Percentiles rank a stretch among this genome's conserved stretches.
Evolutionary conservation across 1,284 basidiomycete genomes (phyloP).

Genomic region (Gymnopus androsaceus): DNA sequence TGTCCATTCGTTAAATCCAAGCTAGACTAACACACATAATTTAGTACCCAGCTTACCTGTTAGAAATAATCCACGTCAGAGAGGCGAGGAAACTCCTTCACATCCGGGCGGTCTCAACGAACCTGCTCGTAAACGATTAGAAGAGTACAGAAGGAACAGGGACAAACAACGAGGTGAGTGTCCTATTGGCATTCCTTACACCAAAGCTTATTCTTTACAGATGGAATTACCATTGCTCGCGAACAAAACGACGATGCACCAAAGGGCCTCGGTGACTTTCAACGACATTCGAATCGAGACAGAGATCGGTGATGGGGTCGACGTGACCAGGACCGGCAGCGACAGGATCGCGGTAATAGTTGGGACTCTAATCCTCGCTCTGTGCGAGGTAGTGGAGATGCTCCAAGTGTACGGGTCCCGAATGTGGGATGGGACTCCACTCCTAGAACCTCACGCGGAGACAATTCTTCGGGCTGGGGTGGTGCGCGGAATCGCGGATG

Average conservation of each 20-base stretch:
- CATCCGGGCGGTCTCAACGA: conserved; percentile 88
- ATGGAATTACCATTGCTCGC: conserved; percentile 61
- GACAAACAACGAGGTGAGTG: conserved; percentile 66
- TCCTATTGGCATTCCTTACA: conserved; percentile 4
- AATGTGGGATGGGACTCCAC: conserved; percentile 91
- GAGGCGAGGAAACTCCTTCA: conserved; percentile 91
- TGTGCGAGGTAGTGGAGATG: conserved; percentile 62
- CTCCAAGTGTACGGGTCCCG: conserved; percentile 84
- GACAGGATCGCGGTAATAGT: conserved; percentile 34
- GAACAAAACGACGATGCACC: conserved; percentile 57
- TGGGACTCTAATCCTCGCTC: conserved; percentile 79
- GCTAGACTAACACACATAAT: conserved; percentile 8
- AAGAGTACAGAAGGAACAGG: conserved; percentile 70
- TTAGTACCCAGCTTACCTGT: conserved; percentile 76
- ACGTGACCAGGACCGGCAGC: conserved; percentile 29
- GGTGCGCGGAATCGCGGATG: conserved; percentile 64
- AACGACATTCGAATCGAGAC: conserved; percentile 68
- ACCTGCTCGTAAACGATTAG: conserved; percentile 66
- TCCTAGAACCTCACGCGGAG: conserved; percentile 59
- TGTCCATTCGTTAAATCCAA: neutral
- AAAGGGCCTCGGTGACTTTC: conserved; percentile 70
- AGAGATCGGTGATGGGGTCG: conserved; percentile 43
- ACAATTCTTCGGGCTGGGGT: conserved; percentile 56
- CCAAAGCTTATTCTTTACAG: conserved; percentile 37
- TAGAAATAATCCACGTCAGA: conserved; percentile 65